Evolutionary conservation across 805 yeast species (phyloP).

Genomic region (Lachancea fermentati): DNA sequence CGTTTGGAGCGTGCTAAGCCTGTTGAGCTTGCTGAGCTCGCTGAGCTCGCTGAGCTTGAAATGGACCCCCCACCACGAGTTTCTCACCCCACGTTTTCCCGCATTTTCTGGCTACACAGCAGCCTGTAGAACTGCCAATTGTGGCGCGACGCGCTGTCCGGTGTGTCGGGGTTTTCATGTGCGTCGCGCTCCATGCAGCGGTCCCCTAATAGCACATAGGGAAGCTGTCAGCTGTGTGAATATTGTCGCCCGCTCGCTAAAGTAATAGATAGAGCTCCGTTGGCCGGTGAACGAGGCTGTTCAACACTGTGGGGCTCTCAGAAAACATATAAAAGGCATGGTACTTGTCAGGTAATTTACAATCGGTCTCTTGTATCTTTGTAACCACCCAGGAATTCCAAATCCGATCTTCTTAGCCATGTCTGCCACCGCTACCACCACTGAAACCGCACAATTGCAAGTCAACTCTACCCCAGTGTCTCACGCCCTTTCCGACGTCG

Average conservation of each 20-base stretch:
- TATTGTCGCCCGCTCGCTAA: neutral
- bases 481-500: constrained; percentile 30
- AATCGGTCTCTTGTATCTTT: neutral
- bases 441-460: constrained; percentile 10
- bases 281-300: no score
- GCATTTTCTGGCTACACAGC: no score
- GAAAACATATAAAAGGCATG: neutral
- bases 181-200: no score
- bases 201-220: neutral
- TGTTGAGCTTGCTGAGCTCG: no score
- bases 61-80: no score
- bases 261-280: no score
- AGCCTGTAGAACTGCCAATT: no score
- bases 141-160: no score
- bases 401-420: neutral
- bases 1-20: no score
- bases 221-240: neutral
- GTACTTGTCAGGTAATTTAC: neutral
- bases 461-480: constrained; percentile 6
- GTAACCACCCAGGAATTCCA: neutral
- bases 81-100: no score
- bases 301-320: neutral
- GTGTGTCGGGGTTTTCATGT: no score
- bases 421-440: constrained; percentile 7
- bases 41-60: no score